phyloP scores from a whole-genome alignment of 352 stramenopile genomes.

The Globisporangium polare region DNA sequence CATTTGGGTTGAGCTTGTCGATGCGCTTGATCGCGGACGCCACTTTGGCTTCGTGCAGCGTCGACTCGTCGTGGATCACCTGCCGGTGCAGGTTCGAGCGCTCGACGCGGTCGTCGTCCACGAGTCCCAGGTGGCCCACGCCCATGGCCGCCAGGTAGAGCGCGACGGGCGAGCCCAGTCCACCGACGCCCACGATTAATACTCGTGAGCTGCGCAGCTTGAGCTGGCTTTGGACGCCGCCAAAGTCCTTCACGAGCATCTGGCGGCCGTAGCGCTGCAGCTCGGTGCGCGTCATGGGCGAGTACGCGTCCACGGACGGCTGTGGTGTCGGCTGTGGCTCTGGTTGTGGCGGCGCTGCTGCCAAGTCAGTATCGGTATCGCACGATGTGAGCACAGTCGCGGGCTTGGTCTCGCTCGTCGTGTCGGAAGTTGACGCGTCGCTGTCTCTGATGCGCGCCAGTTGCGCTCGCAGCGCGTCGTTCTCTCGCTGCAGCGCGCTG shows the following conservation, averaged over 20 bases:
- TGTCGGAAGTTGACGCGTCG: not conserved
- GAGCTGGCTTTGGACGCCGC: constrained; percentile 81
- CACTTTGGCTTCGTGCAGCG: constrained; percentile 88
- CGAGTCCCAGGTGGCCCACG: constrained; percentile 90
- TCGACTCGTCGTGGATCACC: constrained; percentile 89
- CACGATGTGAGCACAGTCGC: not conserved
- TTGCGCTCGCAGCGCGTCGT: constrained; percentile 14
- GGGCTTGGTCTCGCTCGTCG: not conserved
- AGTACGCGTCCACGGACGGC: constrained; percentile 17
- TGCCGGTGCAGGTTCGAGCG: constrained; percentile 97
- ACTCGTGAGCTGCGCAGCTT: constrained; percentile 75
- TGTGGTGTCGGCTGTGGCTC: not conserved
- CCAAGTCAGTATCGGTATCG: not conserved
- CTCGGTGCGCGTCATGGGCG: constrained; percentile 42
- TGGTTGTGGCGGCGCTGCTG: not conserved
- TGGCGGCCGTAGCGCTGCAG: constrained; percentile 92
- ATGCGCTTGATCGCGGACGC: constrained; percentile 68
- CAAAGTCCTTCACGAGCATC: constrained; percentile 92
- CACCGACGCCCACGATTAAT: constrained; percentile 92
- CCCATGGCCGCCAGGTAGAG: constrained; percentile 95
- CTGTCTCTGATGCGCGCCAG: not conserved
- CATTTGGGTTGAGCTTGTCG: constrained; percentile 74
- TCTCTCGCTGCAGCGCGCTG: constrained; percentile 9
- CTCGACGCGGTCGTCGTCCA: constrained; percentile 96
- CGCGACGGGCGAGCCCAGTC: constrained; percentile 93